Conservation (phyloP, 495 filamentous ascomycete genomes). For the Halenospora varia region DNA sequence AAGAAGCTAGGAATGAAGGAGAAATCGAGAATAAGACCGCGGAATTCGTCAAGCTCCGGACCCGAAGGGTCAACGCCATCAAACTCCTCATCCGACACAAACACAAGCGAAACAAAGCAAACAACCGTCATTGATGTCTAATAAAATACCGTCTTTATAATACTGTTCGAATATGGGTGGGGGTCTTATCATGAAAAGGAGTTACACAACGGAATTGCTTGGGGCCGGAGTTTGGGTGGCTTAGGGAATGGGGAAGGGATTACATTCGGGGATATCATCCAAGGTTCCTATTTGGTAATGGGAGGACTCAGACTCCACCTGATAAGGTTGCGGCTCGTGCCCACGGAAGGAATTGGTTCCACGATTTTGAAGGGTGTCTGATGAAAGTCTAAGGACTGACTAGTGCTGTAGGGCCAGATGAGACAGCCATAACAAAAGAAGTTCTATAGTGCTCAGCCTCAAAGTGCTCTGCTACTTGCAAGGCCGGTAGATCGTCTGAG, state of each 20-base stretch:
- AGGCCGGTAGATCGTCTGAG: too few species aligned
- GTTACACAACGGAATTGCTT: neutral
- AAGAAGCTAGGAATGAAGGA: neutral
- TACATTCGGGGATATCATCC: neutral
- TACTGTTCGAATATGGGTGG: neutral
- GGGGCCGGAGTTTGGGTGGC: neutral
- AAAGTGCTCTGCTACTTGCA: too few species aligned
- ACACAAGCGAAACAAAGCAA: neutral
- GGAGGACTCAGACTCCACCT: neutral
- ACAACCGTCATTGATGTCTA: neutral
- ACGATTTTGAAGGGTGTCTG: too few species aligned
- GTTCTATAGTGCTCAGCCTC: too few species aligned
- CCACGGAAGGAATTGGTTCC: too few species aligned
- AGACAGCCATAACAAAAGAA: too few species aligned
- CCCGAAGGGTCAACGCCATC: neutral
- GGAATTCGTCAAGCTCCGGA: neutral
- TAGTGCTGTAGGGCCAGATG: too few species aligned
- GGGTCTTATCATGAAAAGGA: neutral
- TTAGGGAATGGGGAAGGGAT: neutral
- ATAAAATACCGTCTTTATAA: neutral
- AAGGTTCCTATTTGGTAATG: neutral
- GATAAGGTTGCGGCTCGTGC: too few species aligned
- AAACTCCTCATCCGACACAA: neutral
- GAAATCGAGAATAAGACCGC: neutral
- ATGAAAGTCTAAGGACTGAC: too few species aligned